Percentiles rank a stretch among this genome's conserved stretches.
Evolutionary conservation across 768 basidiomycete genomes (phyloP).

Genomic region (Amanita rubescens): DNA sequence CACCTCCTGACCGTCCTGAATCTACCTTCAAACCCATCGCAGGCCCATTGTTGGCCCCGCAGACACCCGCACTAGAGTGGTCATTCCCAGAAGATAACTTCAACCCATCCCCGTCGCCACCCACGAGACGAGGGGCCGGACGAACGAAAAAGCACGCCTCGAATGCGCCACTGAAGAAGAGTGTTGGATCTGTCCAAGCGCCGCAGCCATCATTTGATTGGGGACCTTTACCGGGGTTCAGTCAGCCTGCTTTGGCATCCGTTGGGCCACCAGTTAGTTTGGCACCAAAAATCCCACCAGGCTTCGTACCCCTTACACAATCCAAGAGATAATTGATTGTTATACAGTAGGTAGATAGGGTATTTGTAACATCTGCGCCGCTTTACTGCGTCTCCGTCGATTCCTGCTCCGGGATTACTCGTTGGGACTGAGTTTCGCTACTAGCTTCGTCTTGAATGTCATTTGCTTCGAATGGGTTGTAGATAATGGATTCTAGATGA

Average conservation of each 20-base stretch:
- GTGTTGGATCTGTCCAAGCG: constrained; percentile 15
- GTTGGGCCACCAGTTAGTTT: constrained; percentile 9
- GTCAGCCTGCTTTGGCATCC: constrained; percentile 17
- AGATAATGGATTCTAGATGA: constrained; percentile 77
- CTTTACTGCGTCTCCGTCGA: neutral
- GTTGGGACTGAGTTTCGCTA: neutral
- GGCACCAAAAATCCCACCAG: constrained; percentile 3
- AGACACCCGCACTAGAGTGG: constrained; percentile 18
- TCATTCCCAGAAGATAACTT: constrained; percentile 35
- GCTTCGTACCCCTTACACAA: constrained; percentile 7
- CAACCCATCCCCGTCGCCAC: constrained; percentile 26
- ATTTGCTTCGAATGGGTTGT: constrained; percentile 35
- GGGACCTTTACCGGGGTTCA: constrained; percentile 52
- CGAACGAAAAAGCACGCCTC: constrained; percentile 31
- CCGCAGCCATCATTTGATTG: constrained; percentile 41
- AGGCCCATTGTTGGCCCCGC: constrained; percentile 19
- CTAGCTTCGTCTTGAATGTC: neutral
- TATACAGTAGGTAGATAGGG: constrained; percentile 1
- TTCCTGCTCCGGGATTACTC: neutral
- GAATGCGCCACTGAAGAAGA: constrained; percentile 29
- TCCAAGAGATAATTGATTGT: constrained; percentile 6
- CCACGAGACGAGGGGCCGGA: constrained; percentile 28
- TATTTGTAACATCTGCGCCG: neutral
- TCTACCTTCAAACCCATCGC: constrained; percentile 18
- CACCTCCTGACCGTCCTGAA: constrained; percentile 5